Evolutionary conservation across 208 protist genomes (phyloP).

Genomic region (Leishmania guyanensis): DNA sequence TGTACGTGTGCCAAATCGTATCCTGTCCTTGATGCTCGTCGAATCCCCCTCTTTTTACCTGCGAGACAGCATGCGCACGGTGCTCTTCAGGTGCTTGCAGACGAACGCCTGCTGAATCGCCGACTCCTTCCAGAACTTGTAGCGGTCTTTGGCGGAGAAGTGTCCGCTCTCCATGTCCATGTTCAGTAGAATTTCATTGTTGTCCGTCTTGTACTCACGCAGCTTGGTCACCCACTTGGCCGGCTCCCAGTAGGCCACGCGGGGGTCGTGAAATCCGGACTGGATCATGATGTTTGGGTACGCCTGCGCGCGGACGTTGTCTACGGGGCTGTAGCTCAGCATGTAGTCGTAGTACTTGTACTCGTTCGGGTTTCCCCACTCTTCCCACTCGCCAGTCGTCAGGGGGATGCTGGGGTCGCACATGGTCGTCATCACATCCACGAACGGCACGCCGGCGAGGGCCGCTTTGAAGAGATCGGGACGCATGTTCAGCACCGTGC

Average conservation of each 20-base stretch:
- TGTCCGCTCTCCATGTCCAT: constrained; percentile 91
- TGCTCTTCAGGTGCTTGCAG: constrained; percentile 83
- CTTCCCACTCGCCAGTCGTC: constrained; percentile 92
- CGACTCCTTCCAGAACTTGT: constrained; percentile 88
- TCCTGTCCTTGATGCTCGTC: background rate
- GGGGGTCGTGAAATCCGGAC: constrained; percentile 86
- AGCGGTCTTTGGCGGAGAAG: constrained; percentile 90
- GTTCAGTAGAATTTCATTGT: constrained; percentile 84
- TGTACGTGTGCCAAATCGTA: background rate
- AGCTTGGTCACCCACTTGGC: constrained; percentile 91
- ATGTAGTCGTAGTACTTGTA: constrained; percentile 95
- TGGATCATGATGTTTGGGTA: constrained; percentile 89
- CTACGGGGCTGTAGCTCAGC: constrained; percentile 92
- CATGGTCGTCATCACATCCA: constrained; percentile 96
- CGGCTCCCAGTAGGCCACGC: constrained; percentile 94
- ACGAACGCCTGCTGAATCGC: constrained; percentile 91
- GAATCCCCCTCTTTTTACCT: constrained; percentile 28
- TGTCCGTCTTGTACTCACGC: constrained; percentile 78
- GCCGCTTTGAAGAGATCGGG: constrained; percentile 88
- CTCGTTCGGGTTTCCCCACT: constrained; percentile 96
- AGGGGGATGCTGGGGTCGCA: constrained; percentile 91
- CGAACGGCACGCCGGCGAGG: constrained; percentile 92
- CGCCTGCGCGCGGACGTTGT: constrained; percentile 88
- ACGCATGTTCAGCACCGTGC: constrained; percentile 92
- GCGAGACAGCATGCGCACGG: constrained; percentile 48